phyloP scores from a whole-genome alignment of 129 eudicot genomes.

The Centrapalus pauciflorus region DNA sequence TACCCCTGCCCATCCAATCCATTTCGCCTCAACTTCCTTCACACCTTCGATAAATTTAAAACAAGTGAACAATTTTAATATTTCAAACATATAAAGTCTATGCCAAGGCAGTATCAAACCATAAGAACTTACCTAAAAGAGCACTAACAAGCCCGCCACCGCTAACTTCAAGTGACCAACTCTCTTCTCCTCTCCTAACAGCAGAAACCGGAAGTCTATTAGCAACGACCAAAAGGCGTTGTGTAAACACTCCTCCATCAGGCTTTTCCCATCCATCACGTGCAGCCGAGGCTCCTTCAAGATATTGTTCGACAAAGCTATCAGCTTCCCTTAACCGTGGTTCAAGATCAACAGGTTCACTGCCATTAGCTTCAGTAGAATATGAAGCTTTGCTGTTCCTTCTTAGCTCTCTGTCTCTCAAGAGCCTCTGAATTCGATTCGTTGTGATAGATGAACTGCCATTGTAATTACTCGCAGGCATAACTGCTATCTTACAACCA shows the following conservation, averaged over 20 bases:
- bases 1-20: conserved; percentile 99
- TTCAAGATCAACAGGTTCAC: conserved; percentile 40
- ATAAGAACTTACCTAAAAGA: conserved; percentile 58
- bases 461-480: conserved; percentile 73
- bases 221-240: conserved; percentile 81
- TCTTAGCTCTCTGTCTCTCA: conserved; percentile 63
- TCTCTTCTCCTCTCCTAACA: conserved; percentile 69
- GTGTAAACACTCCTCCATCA: conserved; percentile 53
- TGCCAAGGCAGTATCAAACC: neutral
- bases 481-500: conserved; percentile 32
- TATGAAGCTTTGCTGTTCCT: conserved; percentile 39
- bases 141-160: conserved; percentile 92
- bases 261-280: conserved; percentile 54
- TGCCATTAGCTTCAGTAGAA: conserved; percentile 27
- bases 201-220: conserved; percentile 91
- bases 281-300: conserved; percentile 60
- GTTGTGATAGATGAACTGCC: conserved; percentile 39
- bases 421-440: conserved; percentile 52
- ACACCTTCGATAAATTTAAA: conserved; percentile 50
- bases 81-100: neutral
- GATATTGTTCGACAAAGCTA: conserved; percentile 37
- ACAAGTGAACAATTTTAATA: neutral
- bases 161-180: conserved; percentile 84
- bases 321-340: conserved; percentile 20
- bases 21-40: conserved; percentile 90